Base-by-base conservation (phyloP, 768 basidiomycete species). In the Lactifluus rugatus region DNA sequence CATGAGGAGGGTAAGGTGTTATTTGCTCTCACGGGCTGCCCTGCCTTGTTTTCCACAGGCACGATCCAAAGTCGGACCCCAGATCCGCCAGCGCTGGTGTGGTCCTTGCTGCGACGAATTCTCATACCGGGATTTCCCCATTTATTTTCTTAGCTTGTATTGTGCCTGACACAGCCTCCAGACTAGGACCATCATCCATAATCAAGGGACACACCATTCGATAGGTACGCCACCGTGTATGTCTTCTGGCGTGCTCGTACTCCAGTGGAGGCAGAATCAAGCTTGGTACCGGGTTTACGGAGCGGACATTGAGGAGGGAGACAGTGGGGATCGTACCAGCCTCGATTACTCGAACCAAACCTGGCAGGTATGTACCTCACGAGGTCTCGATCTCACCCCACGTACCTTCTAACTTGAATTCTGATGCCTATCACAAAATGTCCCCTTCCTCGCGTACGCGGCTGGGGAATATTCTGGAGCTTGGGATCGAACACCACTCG, bases 211-310 rank as follows among this genome's bases (percentile, higher is more conserved):
- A 31, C 89, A 90, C 5, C 89, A 90, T 71, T 91, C 91, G 2
- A 80, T 83, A n/a, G n/a, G n/a, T n/a, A n/a, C n/a, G n/a, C 63
- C n/a, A 44, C 19, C 17, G 16, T 5, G 16, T 16, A 16, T 13
- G n/a, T 61, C 31, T 47, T 28, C 45, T 5, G 16, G 17, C 42
- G 16, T 34, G 31, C 28, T 31, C 28, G 28, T 6, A 31, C 5
- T 26, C 17, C 0, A 54, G 44, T n/a, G n/a, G n/a, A n/a, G n/a
- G 7, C 31, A 31, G 28, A 48, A 16, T 61, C 89, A 4, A 31
- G 89, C 92, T 21, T 93, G 89, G 90, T 92, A 79, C 68, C 89
- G 91, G 70, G 83, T 62, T 78, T 75, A 2, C 28, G 87, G 87
- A 17, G 81, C 84, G 28, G 88, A 88, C 0, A 79, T 81, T 3